Evolutionary conservation across 441 rosid species (phyloP).

Genomic region (Arabidopsis lyrata): DNA sequence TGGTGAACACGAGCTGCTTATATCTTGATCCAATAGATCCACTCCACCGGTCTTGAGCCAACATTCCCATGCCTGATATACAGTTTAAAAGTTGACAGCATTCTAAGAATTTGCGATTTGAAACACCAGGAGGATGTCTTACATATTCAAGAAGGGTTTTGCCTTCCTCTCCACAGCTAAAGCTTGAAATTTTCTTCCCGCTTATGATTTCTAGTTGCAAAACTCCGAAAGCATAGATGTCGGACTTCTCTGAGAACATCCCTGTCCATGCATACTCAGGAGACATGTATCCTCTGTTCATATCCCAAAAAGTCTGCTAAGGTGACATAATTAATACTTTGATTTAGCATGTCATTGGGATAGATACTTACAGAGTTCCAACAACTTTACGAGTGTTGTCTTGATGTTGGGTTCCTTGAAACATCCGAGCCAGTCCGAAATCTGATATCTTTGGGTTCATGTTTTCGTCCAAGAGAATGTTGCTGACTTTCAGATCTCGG

Average conservation of each 20-base stretch:
- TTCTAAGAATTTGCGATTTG: neutral
- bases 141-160: conserved; percentile 58
- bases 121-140: conserved; percentile 12
- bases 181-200: conserved; percentile 22
- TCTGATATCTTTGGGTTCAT: conserved; percentile 33
- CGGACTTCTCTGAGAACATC: conserved; percentile 56
- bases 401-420: conserved; percentile 21
- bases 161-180: conserved; percentile 40
- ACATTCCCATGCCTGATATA: conserved; percentile 51
- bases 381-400: conserved; percentile 22
- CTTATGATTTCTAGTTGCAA: conserved; percentile 57
- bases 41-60: conserved; percentile 40
- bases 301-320: conserved; percentile 12
- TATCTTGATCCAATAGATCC: conserved; percentile 44
- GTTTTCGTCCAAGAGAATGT: conserved; percentile 21
- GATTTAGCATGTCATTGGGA: neutral
- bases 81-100: neutral
- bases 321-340: neutral
- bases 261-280: conserved; percentile 17
- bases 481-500: conserved; percentile 30
- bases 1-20: conserved; percentile 1
- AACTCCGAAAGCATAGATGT: conserved; percentile 61
- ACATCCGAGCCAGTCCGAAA: conserved; percentile 34
- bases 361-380: conserved; percentile 32
- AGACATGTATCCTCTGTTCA: conserved; percentile 19